A percentile compares a stretch with the other conserved stretches of the same genome.
Evolutionary conservation across 257 asterid species (phyloP).

Genomic region (Nyctanthes arbortristis): DNA sequence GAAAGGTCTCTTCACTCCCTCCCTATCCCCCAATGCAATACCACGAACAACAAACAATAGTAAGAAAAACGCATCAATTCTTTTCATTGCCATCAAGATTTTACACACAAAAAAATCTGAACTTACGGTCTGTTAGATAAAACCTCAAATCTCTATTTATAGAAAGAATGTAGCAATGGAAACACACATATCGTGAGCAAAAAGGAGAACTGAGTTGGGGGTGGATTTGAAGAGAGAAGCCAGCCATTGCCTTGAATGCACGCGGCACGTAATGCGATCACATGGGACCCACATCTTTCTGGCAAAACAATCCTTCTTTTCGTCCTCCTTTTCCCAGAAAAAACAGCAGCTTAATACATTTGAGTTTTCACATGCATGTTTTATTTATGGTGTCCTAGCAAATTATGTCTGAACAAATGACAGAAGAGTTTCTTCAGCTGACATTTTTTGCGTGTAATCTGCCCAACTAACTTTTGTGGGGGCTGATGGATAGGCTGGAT

Average conservation of each 20-base stretch:
- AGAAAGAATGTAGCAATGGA: neutral
- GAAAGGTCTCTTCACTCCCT: constrained; percentile 23
- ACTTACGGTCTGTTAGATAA: neutral
- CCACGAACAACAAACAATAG: constrained; percentile 15
- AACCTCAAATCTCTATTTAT: constrained; percentile 11
- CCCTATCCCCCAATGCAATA: constrained; percentile 25
- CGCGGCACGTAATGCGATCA: constrained; percentile 1
- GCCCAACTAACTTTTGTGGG: neutral
- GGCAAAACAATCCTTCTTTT: neutral
- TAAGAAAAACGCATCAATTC: constrained; percentile 16
- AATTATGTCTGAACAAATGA: neutral
- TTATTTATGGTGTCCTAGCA: no score
- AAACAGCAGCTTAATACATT: neutral
- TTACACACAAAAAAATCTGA: neutral
- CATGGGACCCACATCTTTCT: constrained; percentile 22
- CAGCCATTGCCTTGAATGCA: constrained; percentile 36
- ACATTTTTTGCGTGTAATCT: neutral
- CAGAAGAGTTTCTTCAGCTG: neutral
- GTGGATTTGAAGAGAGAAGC: no score
- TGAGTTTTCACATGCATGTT: neutral
- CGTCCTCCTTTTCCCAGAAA: neutral
- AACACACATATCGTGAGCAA: constrained; percentile 10
- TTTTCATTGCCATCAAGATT: constrained; percentile 15
- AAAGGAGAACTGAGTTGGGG: no score
- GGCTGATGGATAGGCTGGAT: neutral